phyloP scores from a whole-genome alignment of 305 asterid species.

The Solanum hybrid region DNA sequence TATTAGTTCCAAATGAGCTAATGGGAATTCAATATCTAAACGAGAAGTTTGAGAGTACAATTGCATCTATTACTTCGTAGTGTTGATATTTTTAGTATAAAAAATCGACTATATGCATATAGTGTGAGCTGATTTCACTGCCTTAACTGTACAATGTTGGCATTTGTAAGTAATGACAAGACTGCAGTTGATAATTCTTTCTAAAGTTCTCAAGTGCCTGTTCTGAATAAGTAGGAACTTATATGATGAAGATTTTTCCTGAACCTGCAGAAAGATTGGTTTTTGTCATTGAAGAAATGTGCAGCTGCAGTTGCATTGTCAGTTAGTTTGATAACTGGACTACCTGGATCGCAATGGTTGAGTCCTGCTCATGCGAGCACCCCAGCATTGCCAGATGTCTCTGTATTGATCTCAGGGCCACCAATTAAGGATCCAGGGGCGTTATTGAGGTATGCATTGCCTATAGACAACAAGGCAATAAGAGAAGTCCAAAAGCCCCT shows the following conservation, averaged over 20 bases:
- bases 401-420: slow-evolving; percentile 91
- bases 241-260: neutral
- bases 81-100: neutral
- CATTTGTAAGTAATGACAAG: neutral
- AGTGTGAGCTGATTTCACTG: neutral
- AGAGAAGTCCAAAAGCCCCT: slow-evolving; percentile 97
- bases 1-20: neutral
- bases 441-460: slow-evolving; percentile 81
- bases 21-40: neutral
- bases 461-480: slow-evolving; percentile 84
- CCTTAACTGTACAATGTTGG: neutral
- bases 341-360: slow-evolving; percentile 37
- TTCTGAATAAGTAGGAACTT: neutral
- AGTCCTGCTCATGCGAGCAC: slow-evolving; percentile 39
- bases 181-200: neutral
- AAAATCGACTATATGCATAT: neutral
- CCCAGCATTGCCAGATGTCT: slow-evolving; percentile 68
- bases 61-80: neutral
- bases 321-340: slow-evolving; percentile 53
- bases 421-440: slow-evolving; percentile 97
- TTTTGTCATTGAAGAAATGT: slow-evolving; percentile 39
- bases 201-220: neutral
- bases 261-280: slow-evolving; percentile 41
- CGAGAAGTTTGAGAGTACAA: neutral
- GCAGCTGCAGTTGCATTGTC: slow-evolving; percentile 66